Evolutionary conservation across 2,329 filamentous ascomycete species (phyloP).

Genomic region (Stemphylium lycopersici): DNA sequence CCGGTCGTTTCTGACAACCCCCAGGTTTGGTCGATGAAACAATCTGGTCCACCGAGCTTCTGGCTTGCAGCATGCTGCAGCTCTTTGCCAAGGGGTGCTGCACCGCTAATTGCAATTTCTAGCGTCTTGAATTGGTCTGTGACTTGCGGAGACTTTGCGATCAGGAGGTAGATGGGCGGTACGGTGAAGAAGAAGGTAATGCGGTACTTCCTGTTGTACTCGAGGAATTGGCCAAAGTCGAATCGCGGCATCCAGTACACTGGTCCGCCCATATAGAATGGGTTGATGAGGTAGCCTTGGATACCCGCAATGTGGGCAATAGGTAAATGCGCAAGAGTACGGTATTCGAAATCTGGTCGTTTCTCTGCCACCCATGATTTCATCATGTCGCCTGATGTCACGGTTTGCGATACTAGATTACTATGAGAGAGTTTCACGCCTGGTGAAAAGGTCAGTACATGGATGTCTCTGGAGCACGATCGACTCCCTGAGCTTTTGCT

Average conservation of each 20-base stretch:
- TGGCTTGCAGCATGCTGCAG: constrained; percentile 58
- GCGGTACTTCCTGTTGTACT: constrained; percentile 57
- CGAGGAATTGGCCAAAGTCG: constrained; percentile 62
- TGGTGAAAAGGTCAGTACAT: background rate
- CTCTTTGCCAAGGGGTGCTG: constrained; percentile 63
- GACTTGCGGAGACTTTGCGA: constrained; percentile 63
- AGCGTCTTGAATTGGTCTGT: constrained; percentile 62
- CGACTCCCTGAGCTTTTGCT: background rate
- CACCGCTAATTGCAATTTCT: constrained; percentile 58
- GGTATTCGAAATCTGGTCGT: constrained; percentile 42
- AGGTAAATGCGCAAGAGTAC: constrained; percentile 55
- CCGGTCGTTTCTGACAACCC: constrained; percentile 63
- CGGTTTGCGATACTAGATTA: constrained; percentile 52
- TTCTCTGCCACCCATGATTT: constrained; percentile 33
- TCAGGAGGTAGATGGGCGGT: constrained; percentile 65
- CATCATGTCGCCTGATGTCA: constrained; percentile 42
- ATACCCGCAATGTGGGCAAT: constrained; percentile 57
- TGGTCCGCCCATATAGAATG: constrained; percentile 48
- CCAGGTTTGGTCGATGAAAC: constrained; percentile 61
- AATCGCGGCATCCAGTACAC: constrained; percentile 70
- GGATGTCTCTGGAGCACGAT: background rate
- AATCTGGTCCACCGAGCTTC: constrained; percentile 56
- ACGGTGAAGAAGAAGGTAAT: constrained; percentile 65
- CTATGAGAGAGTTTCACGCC: constrained; percentile 52
- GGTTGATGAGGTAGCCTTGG: constrained; percentile 55